Conservation (phyloP, 2,329 filamentous ascomycete species). For the Macrophomina pseudophaseolina region DNA sequence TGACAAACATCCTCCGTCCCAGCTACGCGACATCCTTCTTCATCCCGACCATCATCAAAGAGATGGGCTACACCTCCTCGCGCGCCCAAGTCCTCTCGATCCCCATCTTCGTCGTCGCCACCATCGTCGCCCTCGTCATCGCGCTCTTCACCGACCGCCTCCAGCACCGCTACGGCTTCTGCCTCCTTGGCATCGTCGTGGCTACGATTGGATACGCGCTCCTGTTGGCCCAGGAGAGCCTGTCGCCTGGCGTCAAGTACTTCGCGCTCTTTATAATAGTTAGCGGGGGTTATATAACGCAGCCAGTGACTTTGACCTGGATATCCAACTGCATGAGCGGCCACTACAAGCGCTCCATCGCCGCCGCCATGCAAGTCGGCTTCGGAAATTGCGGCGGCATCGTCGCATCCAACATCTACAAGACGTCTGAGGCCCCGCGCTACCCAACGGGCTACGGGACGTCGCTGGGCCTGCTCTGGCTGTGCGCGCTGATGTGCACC, state of each 20-base stretch:
- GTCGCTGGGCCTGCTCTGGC: constrained; percentile 49
- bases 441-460: constrained; percentile 46
- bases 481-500: constrained; percentile 50
- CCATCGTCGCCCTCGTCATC: constrained; percentile 34
- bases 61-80: constrained; percentile 38
- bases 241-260: constrained; percentile 58
- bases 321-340: constrained; percentile 60
- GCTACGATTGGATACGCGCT: constrained; percentile 50
- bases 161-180: constrained; percentile 37
- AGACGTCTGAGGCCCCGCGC: constrained; percentile 41
- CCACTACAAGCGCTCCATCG: constrained; percentile 38
- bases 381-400: constrained; percentile 39
- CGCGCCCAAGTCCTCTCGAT: constrained; percentile 39
- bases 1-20: constrained; percentile 37
- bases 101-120: constrained; percentile 35
- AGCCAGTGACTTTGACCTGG: constrained; percentile 63
- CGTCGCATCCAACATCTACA: constrained; percentile 43
- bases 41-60: constrained; percentile 31
- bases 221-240: constrained; percentile 46
- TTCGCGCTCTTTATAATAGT: constrained; percentile 62
- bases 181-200: constrained; percentile 34
- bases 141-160: constrained; percentile 35
- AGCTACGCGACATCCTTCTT: constrained; percentile 47
- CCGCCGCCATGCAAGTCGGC: constrained; percentile 39
- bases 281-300: constrained; percentile 59